phyloP scores from a whole-genome alignment of 768 basidiomycete species.

The Neoboletus magnificus region DNA sequence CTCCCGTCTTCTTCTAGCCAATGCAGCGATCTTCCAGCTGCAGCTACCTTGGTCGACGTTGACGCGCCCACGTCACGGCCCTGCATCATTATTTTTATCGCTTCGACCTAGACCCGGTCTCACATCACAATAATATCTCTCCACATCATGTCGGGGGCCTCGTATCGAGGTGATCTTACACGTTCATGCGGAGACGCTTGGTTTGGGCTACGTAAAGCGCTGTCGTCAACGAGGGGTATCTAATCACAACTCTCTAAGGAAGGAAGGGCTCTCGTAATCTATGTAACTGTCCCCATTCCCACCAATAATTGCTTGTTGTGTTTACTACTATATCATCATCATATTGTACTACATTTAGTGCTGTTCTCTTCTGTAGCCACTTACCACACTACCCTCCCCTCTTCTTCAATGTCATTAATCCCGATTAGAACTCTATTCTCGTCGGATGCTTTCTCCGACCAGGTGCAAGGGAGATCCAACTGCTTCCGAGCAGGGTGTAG shows the following conservation, averaged over 20 bases:
- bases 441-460: background rate
- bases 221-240: slow-evolving; percentile 1
- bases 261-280: slow-evolving; percentile 20
- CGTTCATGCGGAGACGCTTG: background rate
- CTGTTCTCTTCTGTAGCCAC: slow-evolving; percentile 15
- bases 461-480: background rate
- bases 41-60: background rate
- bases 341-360: slow-evolving; percentile 6
- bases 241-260: slow-evolving; percentile 20
- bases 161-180: slow-evolving; percentile 7
- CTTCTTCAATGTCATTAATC: background rate
- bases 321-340: background rate
- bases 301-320: slow-evolving; percentile 1
- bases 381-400: slow-evolving; percentile 7
- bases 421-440: background rate
- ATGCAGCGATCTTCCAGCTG: background rate
- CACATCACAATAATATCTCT: background rate
- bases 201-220: slow-evolving; percentile 4
- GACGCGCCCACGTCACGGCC: background rate
- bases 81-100: background rate
- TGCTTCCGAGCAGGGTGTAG: background rate
- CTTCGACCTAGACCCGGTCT: background rate
- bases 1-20: slow-evolving; percentile 58
- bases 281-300: slow-evolving; percentile 8
- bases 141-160: slow-evolving; percentile 2